Base-by-base conservation (phyloP, 352 stramenopile genomes). In the Globisporangium apiculatum region DNA sequence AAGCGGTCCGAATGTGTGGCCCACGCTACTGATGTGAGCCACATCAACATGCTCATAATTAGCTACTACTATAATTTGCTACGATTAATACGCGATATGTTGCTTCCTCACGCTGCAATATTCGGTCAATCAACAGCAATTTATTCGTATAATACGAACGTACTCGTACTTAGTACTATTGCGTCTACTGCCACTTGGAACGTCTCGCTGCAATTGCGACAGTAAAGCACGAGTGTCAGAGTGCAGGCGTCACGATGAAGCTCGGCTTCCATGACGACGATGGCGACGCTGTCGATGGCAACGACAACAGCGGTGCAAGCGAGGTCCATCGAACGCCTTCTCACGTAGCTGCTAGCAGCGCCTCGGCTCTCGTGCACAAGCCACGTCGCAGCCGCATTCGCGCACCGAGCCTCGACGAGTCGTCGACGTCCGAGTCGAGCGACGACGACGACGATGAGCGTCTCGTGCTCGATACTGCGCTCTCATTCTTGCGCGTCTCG, bases 371-470 rank as follows among this genome's bases (percentile, higher is more conserved):
- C 4, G 24, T 31, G 24, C 5, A 35, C 41, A 65, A 60, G 36
- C 41, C 49, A 36, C 53, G 14, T 1, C 37, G 55, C 11, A 50
- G 57, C 12, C 58, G 75, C 7, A 69, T 88, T 17, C 75, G 79
- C 9, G 77, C 79, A 14, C 79, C 79, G 5, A 87, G 79, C 47
- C 61, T 61, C 43, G 64, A 71, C 51, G 49, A 57, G 11, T 43
- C 40, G 5, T 75, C 68, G 10, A 69, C 65, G 38, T 77, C 68
- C 40, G 67, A 69, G n/a, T 83, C 72, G 47, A 87, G 73, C 52
- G 75, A 86, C 48, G 50, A 68, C 1, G 62, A 48, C 17, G 57
- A 75, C 18, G 52, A 55, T 6, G 53, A 52, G 35, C 31, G 24
- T 4, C 56, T 41, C n/a, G 31, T 9, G 4, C 50, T 62, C 49